Base-by-base conservation (phyloP, 495 filamentous ascomycete genomes). In the Aspergillus hancockii region DNA sequence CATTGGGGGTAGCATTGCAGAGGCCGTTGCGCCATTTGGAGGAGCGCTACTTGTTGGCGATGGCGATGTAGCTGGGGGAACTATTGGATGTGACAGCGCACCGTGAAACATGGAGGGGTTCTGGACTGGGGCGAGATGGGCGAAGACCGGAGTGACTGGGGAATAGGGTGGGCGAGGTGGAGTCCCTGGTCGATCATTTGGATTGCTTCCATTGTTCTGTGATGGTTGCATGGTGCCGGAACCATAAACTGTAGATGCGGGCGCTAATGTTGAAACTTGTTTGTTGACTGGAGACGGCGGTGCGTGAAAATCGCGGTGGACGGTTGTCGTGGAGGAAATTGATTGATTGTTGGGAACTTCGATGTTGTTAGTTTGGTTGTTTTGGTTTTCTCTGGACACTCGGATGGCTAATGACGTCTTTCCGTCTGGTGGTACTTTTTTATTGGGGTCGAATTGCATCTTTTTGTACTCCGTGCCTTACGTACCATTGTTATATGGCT, bases 111-210 rank as follows among this genome's bases (percentile, higher is more conserved):
- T 32, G 23, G 36, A 40, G 18, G 23, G n/a, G 51, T 40, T 58
- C 28, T 38, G 57, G 57, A 76, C 65, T 19, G 72, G 71, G 34
- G 70, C 70, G 12, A 79, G 74, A 52, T 76, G 73, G 25, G 73
- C 67, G 57, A 80, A 71, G 32, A 75, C 73, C 9, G 78, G 78
- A 4, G 78, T 80, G 28, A 80, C 74, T 21, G 78, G 78, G 32
- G 78, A 80, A 62, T 79, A 80, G 8, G 78, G 73, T 25, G 78
- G 78, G 30, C 72, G 73, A 43, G 76, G 76, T 50, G 77, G 77
- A 21, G 77, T 80, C 30, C 71, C 69, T 41, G 72, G 69, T 22
- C 74, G 70, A 52, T 69, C 66, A 14, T 43, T 25, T 45, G 52
- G 47, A 53, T 51, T 59, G 45, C 32, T 34, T 45, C 41, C 32